These are phyloP conservation scores for Salix udensis DNA, from an alignment of 345 rosid species.

Conservation along the genomic window DNA sequence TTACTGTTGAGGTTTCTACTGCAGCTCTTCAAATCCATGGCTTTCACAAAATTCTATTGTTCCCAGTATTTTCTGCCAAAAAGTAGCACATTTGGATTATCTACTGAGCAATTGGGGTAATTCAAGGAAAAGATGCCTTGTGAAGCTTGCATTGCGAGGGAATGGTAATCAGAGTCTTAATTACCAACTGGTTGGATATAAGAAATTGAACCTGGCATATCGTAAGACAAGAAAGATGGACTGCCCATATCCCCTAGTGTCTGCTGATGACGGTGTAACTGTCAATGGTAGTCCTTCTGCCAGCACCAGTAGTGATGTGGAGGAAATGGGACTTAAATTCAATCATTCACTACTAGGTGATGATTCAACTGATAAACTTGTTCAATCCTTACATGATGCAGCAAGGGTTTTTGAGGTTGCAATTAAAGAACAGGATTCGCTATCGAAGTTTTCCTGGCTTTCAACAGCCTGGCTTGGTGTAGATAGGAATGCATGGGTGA, in stretches of 20 bases:
- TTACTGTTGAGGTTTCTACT: constrained; percentile 21
- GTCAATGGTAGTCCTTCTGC: constrained; percentile 59
- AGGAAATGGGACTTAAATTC: constrained; percentile 66
- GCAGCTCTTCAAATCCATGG: constrained; percentile 53
- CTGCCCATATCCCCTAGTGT: constrained; percentile 39
- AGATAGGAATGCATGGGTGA: constrained; percentile 82
- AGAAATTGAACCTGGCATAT: constrained; percentile 20
- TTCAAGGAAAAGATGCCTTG: constrained; percentile 40
- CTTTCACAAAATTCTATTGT: constrained; percentile 42
- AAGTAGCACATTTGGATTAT: constrained; percentile 34
- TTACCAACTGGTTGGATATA: constrained; percentile 23
- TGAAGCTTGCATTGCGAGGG: constrained; percentile 31
- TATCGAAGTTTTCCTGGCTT: constrained; percentile 70
- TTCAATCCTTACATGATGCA: constrained; percentile 78
- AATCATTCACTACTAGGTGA: constrained; percentile 61
- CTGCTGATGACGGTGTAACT: constrained; percentile 73
- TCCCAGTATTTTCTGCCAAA: constrained; percentile 34
- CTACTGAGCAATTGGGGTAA: constrained; percentile 43
- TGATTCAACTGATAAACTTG: constrained; percentile 65
- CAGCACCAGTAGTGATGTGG: constrained; percentile 49
- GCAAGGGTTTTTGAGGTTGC: constrained; percentile 84
- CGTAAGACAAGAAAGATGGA: constrained; percentile 39
- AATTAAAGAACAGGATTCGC: constrained; percentile 49
- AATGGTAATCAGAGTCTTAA: constrained; percentile 22
- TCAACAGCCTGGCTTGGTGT: constrained; percentile 84